Evolutionary conservation across 192 early-diverging fungal species (phyloP).

Genomic region (Coemansia sp.): DNA sequence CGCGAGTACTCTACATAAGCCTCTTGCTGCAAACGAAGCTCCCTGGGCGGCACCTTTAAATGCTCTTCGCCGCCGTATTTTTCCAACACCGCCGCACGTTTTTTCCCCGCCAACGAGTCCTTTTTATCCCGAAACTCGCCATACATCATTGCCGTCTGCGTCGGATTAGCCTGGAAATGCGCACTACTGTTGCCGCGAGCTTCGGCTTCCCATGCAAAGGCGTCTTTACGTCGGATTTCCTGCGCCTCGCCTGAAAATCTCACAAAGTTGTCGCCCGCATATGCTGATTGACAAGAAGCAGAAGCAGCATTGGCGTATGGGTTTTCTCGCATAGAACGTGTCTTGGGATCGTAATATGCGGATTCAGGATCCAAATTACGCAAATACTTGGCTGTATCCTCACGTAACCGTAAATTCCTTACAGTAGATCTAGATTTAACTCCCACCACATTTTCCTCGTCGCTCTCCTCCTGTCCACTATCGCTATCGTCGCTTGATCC

Average conservation of each 20-base stretch:
- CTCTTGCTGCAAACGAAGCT: constrained; percentile 91
- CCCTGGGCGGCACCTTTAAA: constrained; percentile 84
- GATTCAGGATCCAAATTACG: constrained; percentile 93
- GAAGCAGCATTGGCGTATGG: constrained; percentile 71
- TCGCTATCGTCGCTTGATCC: constrained; percentile 68
- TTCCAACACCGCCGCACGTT: constrained; percentile 76
- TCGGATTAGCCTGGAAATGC: constrained; percentile 94
- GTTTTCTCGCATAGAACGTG: constrained; percentile 98
- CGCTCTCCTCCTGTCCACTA: constrained; percentile 84
- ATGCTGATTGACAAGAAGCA: constrained; percentile 25
- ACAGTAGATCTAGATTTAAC: constrained; percentile 91
- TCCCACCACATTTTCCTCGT: constrained; percentile 79
- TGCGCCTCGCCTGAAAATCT: constrained; percentile 85
- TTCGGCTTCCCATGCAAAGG: constrained; percentile 94
- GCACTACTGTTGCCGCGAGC: constrained; percentile 77
- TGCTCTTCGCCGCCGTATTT: constrained; percentile 97
- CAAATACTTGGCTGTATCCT: constrained; percentile 99
- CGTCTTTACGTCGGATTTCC: constrained; percentile 79
- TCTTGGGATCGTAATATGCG: constrained; percentile 98
- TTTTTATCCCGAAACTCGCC: constrained; percentile 84
- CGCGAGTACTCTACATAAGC: constrained; percentile 96
- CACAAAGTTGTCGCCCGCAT: constrained; percentile 92
- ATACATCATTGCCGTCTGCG: constrained; percentile 90
- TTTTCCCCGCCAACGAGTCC: constrained; percentile 69
- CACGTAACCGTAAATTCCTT: constrained; percentile 96